Evolutionary conservation across 2,329 filamentous ascomycete genomes (phyloP), one percentile per base, ranked within the genome.

Genomic region (Teratosphaeria gauchensis): DNA sequence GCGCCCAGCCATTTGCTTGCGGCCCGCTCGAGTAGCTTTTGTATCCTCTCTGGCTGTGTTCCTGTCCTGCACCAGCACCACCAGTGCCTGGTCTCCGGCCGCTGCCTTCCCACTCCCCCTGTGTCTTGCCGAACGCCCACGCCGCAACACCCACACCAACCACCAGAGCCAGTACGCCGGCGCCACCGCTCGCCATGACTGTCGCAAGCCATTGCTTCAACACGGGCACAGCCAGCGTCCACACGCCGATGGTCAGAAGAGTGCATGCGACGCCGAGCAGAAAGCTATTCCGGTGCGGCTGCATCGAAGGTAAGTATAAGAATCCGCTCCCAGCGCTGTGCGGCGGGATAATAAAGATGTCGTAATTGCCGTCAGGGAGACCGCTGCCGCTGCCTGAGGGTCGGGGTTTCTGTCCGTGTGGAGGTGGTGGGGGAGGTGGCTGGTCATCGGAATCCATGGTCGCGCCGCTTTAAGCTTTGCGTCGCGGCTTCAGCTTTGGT

Each of bases 271-370:
- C 90, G 31, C 92, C 92, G 3, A 92, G 91, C 24, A 91, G 81
- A 73, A 96, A 97, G 75, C 90, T 95, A 74, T 96, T 96, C 68
- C 87, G 81, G 69, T 94, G 89, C 21, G 90, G 88, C 69, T 87
- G 83, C 62, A 97, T 75, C 0, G 92, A 96, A 0, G 92, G 92
- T n/a, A 97, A 83, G 73, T 97, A 96, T 31, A 97, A 79, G 74
- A 96, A 96, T 35, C 92, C 92, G 0, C 86, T 84, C 56, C 92
- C 92, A 6, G 92, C 82, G 11, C 91, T 92, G 73, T 96, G 91
- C 53, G 92, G 90, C 7, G 92, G 92, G 69, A 97, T 92, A 72
- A 96, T 88, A 77, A 96, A 96, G 71, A 97, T 95, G 77, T 97
- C 92, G 75, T 96, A 97, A 72, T 94, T 95, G 58, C 92, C 92